Evolutionary conservation across 192 early-diverging fungal genomes (phyloP).

Genomic region (Irineochytrium annulatum): DNA sequence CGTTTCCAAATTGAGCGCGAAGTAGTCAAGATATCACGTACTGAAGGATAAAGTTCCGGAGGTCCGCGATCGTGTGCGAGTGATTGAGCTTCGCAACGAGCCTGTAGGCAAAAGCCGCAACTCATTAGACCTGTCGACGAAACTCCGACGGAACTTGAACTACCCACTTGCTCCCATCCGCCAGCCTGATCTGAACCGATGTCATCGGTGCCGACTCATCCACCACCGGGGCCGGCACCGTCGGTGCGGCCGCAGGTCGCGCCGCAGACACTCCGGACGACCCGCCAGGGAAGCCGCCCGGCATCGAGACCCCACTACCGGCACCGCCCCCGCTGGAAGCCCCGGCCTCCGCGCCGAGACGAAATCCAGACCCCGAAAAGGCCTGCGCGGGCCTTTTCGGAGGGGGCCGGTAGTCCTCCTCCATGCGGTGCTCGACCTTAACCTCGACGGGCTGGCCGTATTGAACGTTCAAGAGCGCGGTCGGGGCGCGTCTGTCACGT

Average conservation of each 20-base stretch:
- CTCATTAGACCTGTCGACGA: too few species aligned
- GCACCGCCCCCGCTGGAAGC: slow-evolving; percentile 25
- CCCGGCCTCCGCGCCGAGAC: slow-evolving; percentile 12
- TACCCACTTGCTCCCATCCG: slow-evolving; percentile 77
- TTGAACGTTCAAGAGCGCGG: slow-evolving; percentile 78
- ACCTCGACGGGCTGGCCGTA: slow-evolving; percentile 90
- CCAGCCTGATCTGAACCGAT: slow-evolving; percentile 86
- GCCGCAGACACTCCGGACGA: background rate
- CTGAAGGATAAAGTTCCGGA: slow-evolving; percentile 70
- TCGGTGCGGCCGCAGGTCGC: slow-evolving; percentile 17
- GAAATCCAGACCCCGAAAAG: slow-evolving; percentile 13
- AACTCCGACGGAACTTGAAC: too few species aligned
- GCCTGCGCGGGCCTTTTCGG: slow-evolving; percentile 62
- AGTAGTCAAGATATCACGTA: slow-evolving; percentile 35
- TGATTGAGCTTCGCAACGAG: slow-evolving; percentile 89
- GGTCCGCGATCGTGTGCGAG: slow-evolving; percentile 81
- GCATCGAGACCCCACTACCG: slow-evolving; percentile 15
- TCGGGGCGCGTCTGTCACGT: slow-evolving; percentile 69
- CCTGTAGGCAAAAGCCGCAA: slow-evolving; percentile 26
- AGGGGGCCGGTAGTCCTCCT: slow-evolving; percentile 84
- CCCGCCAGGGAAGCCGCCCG: slow-evolving; percentile 31
- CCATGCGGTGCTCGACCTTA: slow-evolving; percentile 70
- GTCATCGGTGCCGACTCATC: slow-evolving; percentile 77
- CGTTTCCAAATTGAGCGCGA: background rate
- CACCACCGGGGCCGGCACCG: slow-evolving; percentile 42